Evolutionary conservation across 495 filamentous ascomycete species (phyloP), one percentile per base, ranked within the genome.

Genomic region (Platismatia glauca): DNA sequence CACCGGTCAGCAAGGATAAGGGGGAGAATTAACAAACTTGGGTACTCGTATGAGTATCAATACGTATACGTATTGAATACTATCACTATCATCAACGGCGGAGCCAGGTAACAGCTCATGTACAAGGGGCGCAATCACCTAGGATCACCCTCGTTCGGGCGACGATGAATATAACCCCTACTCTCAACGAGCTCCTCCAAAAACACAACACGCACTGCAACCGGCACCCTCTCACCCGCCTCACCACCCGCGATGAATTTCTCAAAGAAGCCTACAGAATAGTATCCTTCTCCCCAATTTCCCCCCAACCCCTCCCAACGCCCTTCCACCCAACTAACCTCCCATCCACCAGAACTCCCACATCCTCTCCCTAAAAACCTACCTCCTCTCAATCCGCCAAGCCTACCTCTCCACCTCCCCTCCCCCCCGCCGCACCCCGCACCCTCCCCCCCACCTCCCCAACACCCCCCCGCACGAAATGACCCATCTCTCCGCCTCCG

Each of bases 241-340:
- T 80, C 9, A 79, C 83, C 64, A 78, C 75, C 39, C 77, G 89
- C 57, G 90, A 97, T 71, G 89, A 90, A 75, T 98, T 97, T 72
- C 80, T 98, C 38, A 92, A 94, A 74, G 95, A 97, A 77, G 94
- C 94, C 55, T 90, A 96, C 75, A 83, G 86, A 74, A 98, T 98
- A 68, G 94, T 95, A 75, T 29, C 44, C 63, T 63, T 46, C 56
- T 64, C 31, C 59, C 34, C 34, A 35, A 64, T 52, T 2, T 46
- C 27, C 38, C 39, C 59, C 57, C 61, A 29, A 1, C 31, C 39
- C 48, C 59, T 31, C 60, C 62, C 53, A n/a, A n/a, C n/a, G n/a
- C n/a, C n/a, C n/a, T n/a, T n/a, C 44, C 41, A 60, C 63, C 57
- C 35, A 27, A 38, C 43, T 61, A 57, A 53, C 0, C 39, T 58